Conservation (phyloP, 257 asterid species). For the Solanum chaucha region DNA sequence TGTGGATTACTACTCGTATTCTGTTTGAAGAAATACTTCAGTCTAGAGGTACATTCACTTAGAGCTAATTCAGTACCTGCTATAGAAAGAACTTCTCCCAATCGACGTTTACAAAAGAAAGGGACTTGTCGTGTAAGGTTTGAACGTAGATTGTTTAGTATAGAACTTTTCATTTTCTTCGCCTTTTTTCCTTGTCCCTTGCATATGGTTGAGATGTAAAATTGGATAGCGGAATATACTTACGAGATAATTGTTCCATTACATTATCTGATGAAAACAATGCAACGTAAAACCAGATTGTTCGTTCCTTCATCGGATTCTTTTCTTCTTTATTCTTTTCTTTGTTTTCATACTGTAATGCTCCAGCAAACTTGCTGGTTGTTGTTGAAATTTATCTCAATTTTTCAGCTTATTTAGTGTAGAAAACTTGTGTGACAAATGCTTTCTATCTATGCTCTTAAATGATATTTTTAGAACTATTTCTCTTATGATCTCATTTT, state of each 20-base stretch:
- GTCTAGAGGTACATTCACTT: slow-evolving; percentile 23
- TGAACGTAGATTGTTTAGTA: slow-evolving; percentile 29
- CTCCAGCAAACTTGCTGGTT: not conserved
- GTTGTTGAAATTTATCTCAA: not conserved
- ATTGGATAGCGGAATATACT: slow-evolving; percentile 37
- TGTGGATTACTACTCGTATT: slow-evolving; percentile 4
- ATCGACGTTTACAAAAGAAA: slow-evolving; percentile 18
- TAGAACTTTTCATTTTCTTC: slow-evolving; percentile 29
- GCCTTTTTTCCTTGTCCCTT: slow-evolving; percentile 2
- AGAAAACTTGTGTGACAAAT: not conserved
- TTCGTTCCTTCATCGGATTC: slow-evolving; percentile 8
- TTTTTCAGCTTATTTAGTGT: not conserved
- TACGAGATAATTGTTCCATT: slow-evolving; percentile 14
- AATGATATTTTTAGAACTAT: not conserved
- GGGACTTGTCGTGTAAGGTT: slow-evolving; percentile 29
- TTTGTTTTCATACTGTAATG: not conserved
- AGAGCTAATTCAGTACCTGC: slow-evolving; percentile 24
- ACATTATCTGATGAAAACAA: slow-evolving; percentile 17
- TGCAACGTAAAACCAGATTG: slow-evolving; percentile 6
- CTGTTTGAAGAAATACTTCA: slow-evolving; percentile 20
- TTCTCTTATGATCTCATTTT: not conserved
- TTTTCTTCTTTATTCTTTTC: slow-evolving; percentile 8
- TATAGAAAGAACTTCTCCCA: slow-evolving; percentile 30
- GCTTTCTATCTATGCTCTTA: not conserved
- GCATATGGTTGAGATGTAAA: slow-evolving; percentile 26